Evolutionary conservation across 805 yeast genomes (phyloP).

Genomic region (Yamadazyma philogaea): DNA sequence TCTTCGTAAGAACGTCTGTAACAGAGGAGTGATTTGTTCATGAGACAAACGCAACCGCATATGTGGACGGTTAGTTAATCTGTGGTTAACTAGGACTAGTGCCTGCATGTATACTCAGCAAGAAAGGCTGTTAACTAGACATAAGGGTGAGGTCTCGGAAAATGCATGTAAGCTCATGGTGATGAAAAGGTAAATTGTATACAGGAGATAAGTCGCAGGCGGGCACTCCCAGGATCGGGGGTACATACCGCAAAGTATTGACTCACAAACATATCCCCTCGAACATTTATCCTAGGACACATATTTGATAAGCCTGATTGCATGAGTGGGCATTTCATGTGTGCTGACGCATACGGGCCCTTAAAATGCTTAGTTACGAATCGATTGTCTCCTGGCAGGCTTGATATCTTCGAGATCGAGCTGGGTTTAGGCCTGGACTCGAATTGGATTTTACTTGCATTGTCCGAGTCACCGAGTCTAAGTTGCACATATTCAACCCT

Average conservation of each 20-base stretch:
- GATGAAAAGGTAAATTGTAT: neutral
- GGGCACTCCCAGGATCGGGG: neutral
- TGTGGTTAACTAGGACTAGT: neutral
- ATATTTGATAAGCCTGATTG: no score
- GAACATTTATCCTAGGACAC: no score
- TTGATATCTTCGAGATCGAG: no score
- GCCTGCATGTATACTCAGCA: conserved; percentile 3
- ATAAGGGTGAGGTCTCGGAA: conserved; percentile 6
- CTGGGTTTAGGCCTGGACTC: neutral
- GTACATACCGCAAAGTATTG: neutral
- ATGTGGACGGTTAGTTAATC: neutral
- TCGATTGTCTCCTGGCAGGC: no score
- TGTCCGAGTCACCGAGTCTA: neutral
- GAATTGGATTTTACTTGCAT: no score
- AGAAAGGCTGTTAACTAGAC: conserved; percentile 2
- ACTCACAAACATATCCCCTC: no score
- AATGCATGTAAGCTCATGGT: neutral
- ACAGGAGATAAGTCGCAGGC: conserved; percentile 2
- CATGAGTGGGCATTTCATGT: no score
- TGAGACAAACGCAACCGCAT: no score
- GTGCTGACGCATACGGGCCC: neutral
- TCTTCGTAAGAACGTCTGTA: no score
- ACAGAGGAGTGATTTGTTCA: no score
- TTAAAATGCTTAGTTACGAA: neutral
- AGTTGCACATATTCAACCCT: neutral